Evolutionary conservation across 192 early-diverging fungal species (phyloP).

Genomic region (Chytriomyces confervae): DNA sequence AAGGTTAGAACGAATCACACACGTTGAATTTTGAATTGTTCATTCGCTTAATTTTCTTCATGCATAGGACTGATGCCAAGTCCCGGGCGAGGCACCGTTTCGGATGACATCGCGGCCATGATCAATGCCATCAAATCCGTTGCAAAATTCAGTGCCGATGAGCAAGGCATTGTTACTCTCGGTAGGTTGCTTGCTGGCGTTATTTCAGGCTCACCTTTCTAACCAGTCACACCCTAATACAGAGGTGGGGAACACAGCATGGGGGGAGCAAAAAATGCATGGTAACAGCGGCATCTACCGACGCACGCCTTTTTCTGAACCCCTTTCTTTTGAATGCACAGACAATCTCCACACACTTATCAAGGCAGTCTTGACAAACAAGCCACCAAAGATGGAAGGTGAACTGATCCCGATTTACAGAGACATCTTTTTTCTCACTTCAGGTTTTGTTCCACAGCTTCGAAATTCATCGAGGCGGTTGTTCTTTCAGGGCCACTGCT

Average conservation of each 20-base stretch:
- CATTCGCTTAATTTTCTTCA: neutral
- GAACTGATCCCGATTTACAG: neutral
- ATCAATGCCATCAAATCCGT: constrained; percentile 70
- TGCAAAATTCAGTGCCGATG: constrained; percentile 79
- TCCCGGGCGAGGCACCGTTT: constrained; percentile 72
- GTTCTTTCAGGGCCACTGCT: constrained; percentile 44
- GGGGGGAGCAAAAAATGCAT: constrained; percentile 39
- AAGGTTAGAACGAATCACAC: constrained; percentile 46
- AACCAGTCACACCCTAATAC: constrained; percentile 4
- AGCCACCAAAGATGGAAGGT: constrained; percentile 50
- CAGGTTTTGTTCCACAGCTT: constrained; percentile 17
- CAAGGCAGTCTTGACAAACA: constrained; percentile 33
- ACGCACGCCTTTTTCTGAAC: constrained; percentile 2
- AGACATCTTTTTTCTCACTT: neutral
- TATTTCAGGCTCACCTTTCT: neutral
- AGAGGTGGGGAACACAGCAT: constrained; percentile 34
- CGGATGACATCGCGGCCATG: constrained; percentile 71
- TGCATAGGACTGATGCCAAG: constrained; percentile 84
- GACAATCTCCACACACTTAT: constrained; percentile 44
- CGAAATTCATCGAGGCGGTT: constrained; percentile 50
- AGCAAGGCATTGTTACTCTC: constrained; percentile 71
- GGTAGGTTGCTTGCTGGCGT: constrained; percentile 35
- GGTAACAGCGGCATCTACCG: constrained; percentile 13
- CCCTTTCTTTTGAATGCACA: constrained; percentile 22
- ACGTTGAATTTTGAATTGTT: neutral